Conservation (phyloP, 805 yeast genomes). For the Candida mattraensis region DNA sequence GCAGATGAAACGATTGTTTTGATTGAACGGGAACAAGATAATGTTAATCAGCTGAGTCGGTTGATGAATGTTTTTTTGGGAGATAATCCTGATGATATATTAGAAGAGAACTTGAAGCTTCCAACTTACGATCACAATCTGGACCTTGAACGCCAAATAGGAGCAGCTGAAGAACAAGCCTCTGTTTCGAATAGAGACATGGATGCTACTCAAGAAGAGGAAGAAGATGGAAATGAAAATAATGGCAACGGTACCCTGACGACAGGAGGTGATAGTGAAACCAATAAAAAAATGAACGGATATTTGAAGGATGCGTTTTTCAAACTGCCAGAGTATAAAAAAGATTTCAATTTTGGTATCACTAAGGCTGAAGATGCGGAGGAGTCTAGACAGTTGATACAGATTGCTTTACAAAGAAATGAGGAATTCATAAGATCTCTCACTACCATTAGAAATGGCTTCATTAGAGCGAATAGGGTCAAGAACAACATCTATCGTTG, state of each 20-base stretch:
- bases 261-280: constrained; percentile 3
- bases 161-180: constrained; percentile 11
- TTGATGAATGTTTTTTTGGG: constrained; percentile 81
- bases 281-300: constrained; percentile 15
- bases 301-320: constrained; percentile 58
- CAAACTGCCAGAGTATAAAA: constrained; percentile 52
- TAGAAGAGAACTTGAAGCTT: constrained; percentile 63
- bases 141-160: constrained; percentile 29
- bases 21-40: constrained; percentile 79
- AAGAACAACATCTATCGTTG: constrained; percentile 71
- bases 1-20: constrained; percentile 73
- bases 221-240: constrained; percentile 20
- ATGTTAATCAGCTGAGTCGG: constrained; percentile 67
- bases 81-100: constrained; percentile 72
- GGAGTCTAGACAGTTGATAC: constrained; percentile 70
- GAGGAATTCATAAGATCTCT: constrained; percentile 86
- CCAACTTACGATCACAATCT: constrained; percentile 71
- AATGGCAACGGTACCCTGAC: constrained; percentile 16
- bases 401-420: constrained; percentile 75
- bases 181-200: constrained; percentile 22
- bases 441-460: constrained; percentile 67
- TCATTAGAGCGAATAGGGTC: constrained; percentile 75
- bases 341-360: constrained; percentile 49
- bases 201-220: constrained; percentile 25
- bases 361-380: constrained; percentile 58